phyloP scores from a whole-genome alignment of 768 basidiomycete genomes.

The Boletus rex-veris region DNA sequence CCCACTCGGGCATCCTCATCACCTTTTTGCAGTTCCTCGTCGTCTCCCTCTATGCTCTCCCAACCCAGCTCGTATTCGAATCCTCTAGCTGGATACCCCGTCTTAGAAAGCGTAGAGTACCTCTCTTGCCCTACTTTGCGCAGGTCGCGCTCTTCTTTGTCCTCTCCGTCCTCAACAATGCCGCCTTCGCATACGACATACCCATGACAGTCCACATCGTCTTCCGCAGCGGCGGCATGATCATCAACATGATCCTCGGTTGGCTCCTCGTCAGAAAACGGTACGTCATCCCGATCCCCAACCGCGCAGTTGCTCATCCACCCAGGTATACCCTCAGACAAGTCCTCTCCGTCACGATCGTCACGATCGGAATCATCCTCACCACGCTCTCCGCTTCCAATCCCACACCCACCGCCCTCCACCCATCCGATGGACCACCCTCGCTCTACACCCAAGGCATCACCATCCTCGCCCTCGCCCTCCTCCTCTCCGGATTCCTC shows the following conservation, averaged over 20 bases:
- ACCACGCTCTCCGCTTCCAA: constrained; percentile 77
- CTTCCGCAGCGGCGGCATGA: constrained; percentile 84
- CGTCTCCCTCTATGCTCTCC: constrained; percentile 72
- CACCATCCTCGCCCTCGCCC: constrained; percentile 66
- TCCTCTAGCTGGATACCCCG: constrained; percentile 36
- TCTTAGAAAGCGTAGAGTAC: constrained; percentile 62
- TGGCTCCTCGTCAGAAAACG: constrained; percentile 62
- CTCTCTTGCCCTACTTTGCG: constrained; percentile 65
- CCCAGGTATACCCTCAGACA: constrained; percentile 63
- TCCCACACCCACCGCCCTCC: background rate
- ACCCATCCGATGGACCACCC: background rate
- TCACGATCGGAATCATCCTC: constrained; percentile 73
- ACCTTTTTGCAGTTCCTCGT: constrained; percentile 84
- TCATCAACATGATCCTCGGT: constrained; percentile 80
- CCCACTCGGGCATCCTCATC: constrained; percentile 74
- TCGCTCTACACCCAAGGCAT: constrained; percentile 66
- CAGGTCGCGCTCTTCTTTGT: constrained; percentile 82
- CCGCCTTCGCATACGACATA: constrained; percentile 81
- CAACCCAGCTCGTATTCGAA: constrained; percentile 48
- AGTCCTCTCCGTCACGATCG: constrained; percentile 70
- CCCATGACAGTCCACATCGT: constrained; percentile 95
- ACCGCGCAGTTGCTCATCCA: background rate
- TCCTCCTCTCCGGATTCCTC: constrained; percentile 76
- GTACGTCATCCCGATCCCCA: constrained; percentile 36
- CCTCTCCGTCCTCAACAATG: constrained; percentile 83